Percentiles rank a stretch among this genome's conserved stretches.
Conservation (phyloP, 768 basidiomycete species). For the Kwoniella bestiolae region DNA sequence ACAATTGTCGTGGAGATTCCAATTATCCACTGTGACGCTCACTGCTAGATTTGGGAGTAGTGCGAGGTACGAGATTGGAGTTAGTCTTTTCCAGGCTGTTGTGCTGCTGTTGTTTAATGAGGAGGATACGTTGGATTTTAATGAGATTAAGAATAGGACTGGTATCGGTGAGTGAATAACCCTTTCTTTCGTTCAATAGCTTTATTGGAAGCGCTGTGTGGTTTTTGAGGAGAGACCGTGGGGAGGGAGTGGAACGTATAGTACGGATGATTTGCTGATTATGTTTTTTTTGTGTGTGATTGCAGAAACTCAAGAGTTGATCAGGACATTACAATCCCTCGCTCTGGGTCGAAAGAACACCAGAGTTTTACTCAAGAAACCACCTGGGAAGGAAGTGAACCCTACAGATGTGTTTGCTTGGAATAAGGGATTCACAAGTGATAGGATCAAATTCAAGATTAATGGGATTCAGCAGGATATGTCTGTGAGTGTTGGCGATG, state of each 20-base stretch:
- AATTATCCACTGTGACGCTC: conserved; percentile 79
- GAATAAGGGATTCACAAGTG: conserved; percentile 81
- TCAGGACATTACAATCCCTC: conserved; percentile 86
- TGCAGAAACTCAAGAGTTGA: conserved; percentile 63
- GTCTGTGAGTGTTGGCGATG: conserved; percentile 71
- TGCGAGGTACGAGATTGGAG: conserved; percentile 77
- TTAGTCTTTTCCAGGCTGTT: conserved; percentile 88
- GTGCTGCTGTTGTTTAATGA: conserved; percentile 86
- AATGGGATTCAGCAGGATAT: conserved; percentile 95
- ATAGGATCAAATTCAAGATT: conserved; percentile 80
- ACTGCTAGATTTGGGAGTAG: conserved; percentile 66
- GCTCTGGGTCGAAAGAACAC: conserved; percentile 78
- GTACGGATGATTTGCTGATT: conserved; percentile 62
- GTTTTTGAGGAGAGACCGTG: too few relatives aligned
- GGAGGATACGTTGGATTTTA: conserved; percentile 65
- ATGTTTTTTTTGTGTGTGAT: neutral
- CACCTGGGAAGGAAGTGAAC: conserved; percentile 75
- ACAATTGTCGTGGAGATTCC: conserved; percentile 81
- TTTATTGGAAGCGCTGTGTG: too few relatives aligned
- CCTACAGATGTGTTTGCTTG: conserved; percentile 77
- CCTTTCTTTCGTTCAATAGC: too few relatives aligned
- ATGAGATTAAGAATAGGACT: conserved; percentile 70
- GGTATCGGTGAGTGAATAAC: conserved; percentile 68
- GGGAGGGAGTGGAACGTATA: too few relatives aligned
- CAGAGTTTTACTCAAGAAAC: conserved; percentile 79